A percentile compares a stretch with the other conserved stretches of the same genome.
These are phyloP conservation scores for Plantago elongata DNA, from an alignment of 257 asterid genomes.

Conservation along the genomic window DNA sequence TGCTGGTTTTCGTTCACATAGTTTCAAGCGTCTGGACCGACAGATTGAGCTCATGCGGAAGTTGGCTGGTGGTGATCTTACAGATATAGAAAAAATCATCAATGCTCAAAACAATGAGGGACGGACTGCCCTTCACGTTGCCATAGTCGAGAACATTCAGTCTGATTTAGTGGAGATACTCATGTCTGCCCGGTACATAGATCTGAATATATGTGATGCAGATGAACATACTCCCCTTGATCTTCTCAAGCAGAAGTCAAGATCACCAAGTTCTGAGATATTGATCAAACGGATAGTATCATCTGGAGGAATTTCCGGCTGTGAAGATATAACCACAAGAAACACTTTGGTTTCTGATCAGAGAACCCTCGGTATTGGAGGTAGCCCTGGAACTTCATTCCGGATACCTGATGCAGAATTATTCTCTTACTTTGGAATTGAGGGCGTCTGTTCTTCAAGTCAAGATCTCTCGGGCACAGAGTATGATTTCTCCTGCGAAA, in stretches of 20 bases:
- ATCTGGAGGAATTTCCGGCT: slow-evolving; percentile 65
- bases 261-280: slow-evolving; percentile 60
- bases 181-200: slow-evolving; percentile 48
- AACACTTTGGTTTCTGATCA: slow-evolving; percentile 46
- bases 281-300: slow-evolving; percentile 63
- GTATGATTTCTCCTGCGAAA: slow-evolving; percentile 49
- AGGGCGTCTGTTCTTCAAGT: slow-evolving; percentile 31
- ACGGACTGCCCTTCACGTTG: slow-evolving; percentile 81
- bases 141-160: slow-evolving; percentile 55
- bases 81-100: slow-evolving; percentile 41
- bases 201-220: slow-evolving; percentile 51
- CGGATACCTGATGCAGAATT: slow-evolving; percentile 72
- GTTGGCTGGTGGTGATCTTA: slow-evolving; percentile 29
- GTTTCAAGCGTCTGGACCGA: slow-evolving; percentile 60
- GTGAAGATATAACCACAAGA: slow-evolving; percentile 35
- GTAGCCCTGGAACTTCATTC: slow-evolving; percentile 84
- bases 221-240: slow-evolving; percentile 75
- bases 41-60: slow-evolving; percentile 58
- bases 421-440: slow-evolving; percentile 46
- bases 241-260: slow-evolving; percentile 59
- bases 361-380: slow-evolving; percentile 54
- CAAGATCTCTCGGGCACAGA: slow-evolving; percentile 38
- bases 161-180: slow-evolving; percentile 70
- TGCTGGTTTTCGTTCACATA: slow-evolving; percentile 66
- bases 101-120: slow-evolving; percentile 65